Evolutionary conservation across 2,329 filamentous ascomycete species (phyloP), one percentile per base, ranked within the genome.

Genomic region (Neopestalotiopsis clavispora): DNA sequence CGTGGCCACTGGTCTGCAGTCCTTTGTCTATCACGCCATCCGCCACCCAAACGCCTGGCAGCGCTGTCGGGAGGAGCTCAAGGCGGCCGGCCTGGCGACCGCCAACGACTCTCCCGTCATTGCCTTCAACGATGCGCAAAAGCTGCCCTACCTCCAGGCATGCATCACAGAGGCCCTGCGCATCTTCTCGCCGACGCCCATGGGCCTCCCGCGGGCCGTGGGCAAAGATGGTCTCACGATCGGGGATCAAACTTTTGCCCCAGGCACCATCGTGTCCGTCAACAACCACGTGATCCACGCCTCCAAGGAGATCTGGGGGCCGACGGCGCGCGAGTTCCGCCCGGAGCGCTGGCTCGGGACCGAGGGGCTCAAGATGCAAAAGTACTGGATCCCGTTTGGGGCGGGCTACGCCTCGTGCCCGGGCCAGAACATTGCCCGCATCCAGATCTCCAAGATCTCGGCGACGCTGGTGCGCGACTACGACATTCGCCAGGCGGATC

Each of bases 401-500:
- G 65, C 68, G 14, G 72, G 73, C 30, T 72, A 71, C 56, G 66
- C 61, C 12, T 70, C 68, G 3, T 75, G 72, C 57, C 73, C 72
- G 14, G 71, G 72, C 2, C 71, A 74, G 32, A 63, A 74, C 49
- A 49, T 75, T 13, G 69, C 73, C 30, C 66, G 70, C 17, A 72
- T 74, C 28, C 71, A 75, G 56, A 52, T 72, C 4, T 72, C 70
- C 28, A 74, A 75, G 60, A 68, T 73, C 30, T 59, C 66, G 17
- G 71, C 72, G 10, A 74, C 69, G 2, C 65, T 73, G 14, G 67
- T 73, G 7, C 64, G 71, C 17, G 72, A 73, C 63, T 72, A 74
- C 65, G 30, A 75, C 14, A 70, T 76, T 23, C 57, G 67, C 4
- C 72, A 73, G 67, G 73, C 73, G 10, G 66, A 77, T 34, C 65